Conservation (phyloP, 768 basidiomycete species). For the Mycena maculata region DNA sequence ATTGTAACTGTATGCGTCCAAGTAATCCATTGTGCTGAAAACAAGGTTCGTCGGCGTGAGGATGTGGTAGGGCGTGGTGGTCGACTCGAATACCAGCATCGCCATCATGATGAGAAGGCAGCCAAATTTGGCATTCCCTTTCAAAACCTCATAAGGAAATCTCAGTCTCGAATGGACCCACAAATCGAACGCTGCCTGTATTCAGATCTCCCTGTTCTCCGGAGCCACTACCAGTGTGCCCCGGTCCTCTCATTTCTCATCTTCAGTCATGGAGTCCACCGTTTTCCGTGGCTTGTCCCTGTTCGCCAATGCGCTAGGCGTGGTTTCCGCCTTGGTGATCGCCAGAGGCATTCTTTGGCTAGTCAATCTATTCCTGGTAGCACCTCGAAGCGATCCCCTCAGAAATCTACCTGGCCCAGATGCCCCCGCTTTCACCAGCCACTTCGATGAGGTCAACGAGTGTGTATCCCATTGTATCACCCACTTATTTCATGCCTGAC, state of each 20-base stretch:
- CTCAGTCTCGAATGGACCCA: slow-evolving; percentile 9
- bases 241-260: background rate
- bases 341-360: slow-evolving; percentile 54
- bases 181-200: slow-evolving; percentile 5
- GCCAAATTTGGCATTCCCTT: background rate
- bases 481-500: background rate
- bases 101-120: no score
- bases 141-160: background rate
- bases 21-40: no score
- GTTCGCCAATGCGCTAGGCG: slow-evolving; percentile 42
- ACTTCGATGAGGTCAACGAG: slow-evolving; percentile 60
- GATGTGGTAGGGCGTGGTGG: no score
- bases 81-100: no score
- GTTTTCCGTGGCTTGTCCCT: slow-evolving; percentile 25
- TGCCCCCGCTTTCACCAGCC: slow-evolving; percentile 54
- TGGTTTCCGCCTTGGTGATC: slow-evolving; percentile 47
- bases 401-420: slow-evolving; percentile 60
- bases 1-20: no score
- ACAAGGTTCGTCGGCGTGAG: no score
- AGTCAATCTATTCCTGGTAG: slow-evolving; percentile 54
- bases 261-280: slow-evolving; percentile 22
- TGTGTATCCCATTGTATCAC: slow-evolving; percentile 41
- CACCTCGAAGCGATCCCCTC: slow-evolving; percentile 62
- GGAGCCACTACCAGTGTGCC: slow-evolving; percentile 19
- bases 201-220: slow-evolving; percentile 9